Evolutionary conservation across 768 basidiomycete species (phyloP), one percentile per base, ranked within the genome.

Genomic region (Amanita molliuscula): DNA sequence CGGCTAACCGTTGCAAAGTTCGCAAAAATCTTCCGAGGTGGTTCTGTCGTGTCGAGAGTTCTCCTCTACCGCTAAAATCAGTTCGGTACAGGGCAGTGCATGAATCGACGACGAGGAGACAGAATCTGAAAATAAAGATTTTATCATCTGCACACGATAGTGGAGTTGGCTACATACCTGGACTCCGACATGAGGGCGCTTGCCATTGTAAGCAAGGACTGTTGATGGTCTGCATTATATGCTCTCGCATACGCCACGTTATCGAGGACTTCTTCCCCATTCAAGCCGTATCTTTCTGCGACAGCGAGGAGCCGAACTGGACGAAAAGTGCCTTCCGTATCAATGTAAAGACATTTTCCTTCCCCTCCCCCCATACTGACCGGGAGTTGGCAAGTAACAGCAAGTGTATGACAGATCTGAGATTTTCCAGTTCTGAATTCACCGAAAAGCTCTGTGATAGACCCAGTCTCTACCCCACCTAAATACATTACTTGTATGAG

Each of bases 151-250:
- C 13, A 34, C 23, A 29, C n/a, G 42, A 28, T n/a, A 43, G 55
- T 26, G n/a, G 35, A 34, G 6, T 13, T 18, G n/a, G 13, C 13
- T 10, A 54, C 71, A 47, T 54, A 94, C 95, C 96, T 82, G 36
- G 95, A 97, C 65, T 99, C 96, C 4, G 93, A 89, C 96, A 99
- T 98, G 59, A 99, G 78, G n/a, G 94, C 96, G 61, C 91, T 91
- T 2, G 96, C 96, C 56, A 81, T 87, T 0, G 91, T 83, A 53
- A 99, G 71, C 49, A 99, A 73, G 47, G 88, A 78, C 49, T 88
- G 79, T 61, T 99, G 96, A 67, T 98, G 96, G 62, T 98, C 96
- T 34, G 94, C 95, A 59, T 99, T 99, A 67, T 97, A 98, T 58
- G 96, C 96, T 57, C 96, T 75, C 1, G 96, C 96, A 69, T 98